Base-by-base conservation (phyloP, 371 early-diverging fungal genomes). In the Cokeromyces recurvatus region DNA sequence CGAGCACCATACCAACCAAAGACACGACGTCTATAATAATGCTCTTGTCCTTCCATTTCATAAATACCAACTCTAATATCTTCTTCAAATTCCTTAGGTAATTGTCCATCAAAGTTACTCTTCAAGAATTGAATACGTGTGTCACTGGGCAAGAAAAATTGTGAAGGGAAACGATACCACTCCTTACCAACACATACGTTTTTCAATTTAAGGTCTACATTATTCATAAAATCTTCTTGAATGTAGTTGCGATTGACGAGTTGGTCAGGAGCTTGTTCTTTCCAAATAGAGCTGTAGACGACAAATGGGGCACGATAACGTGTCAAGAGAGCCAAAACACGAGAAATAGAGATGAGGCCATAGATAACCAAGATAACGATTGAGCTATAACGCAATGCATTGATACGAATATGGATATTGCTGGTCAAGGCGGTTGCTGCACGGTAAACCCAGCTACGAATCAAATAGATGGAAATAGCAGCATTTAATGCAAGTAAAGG, bases 151-250 rank as follows among this genome's bases (percentile, higher is more conserved):
- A 96, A 62, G 55, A 92, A 90, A 69, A 85, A 96, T 51, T 93
- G 92, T 7, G 87, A 80, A 0, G 94, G 94, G 66, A 92, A 95
- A 16, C 94, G 71, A 57, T 92, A 86, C 98, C 98, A 97, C 54
- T 94, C 98, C 53, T 85, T 87, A 24, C 92, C 95, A 34, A 95
- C 73, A 62, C 96, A 97, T 7, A 97, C 74, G 16, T 66, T 77
- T 19, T 71, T 51, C 1, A 37, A 27, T 24, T 64, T 50, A 22
- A 53, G 16, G 23, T 42, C 23, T 36, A 60, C 4, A 43, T 62
- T 53, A 35, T 67, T 32, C 38, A 66, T 54, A 32, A 62, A 57
- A 25, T 63, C 53, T 59, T 64, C 61, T 42, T 69, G 57, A 2
- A 64, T 39, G 31, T 71, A 54, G 32, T 66, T 61, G 25, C 61